Base-by-base conservation (phyloP, 306 rosid genomes). In the Dalbergia cultrata region DNA sequence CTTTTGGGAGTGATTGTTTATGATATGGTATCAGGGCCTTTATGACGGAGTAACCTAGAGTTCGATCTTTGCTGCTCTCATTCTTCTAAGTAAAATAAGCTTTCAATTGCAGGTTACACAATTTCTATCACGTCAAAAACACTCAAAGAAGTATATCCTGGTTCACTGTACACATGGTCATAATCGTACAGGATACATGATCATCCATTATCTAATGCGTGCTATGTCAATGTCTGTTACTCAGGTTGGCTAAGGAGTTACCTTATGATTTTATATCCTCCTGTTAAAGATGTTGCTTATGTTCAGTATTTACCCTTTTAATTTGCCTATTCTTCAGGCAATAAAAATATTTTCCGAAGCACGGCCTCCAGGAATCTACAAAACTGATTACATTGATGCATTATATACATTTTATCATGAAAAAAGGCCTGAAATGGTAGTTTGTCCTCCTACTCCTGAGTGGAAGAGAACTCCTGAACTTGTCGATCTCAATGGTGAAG, bases 161-260 rank as follows among this genome's bases (percentile, higher is more conserved):
- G 99, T 96, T 81, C 99, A 96, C 67, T 96, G 99, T 84, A 96
- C 99, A 4, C 98, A 96, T 75, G 98, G 99, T 57, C 98, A 93
- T 89, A 96, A 96, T 87, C 99, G 98, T 59, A 96, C 99, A 33
- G 98, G 99, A 80, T 96, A 90, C 85, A 96, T 96, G 99, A 89
- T 96, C 77, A 79, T 93, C 77, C 94, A 92, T 83, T 96, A 89
- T 84, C 91, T 96, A 52, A 90, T 93, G 99, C 99, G 99, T 63
- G 72, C 91, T 7, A 86, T 37, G 63, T 82, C 87, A 74, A 85
- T 89, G 82, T 89, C 99, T 35, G 97, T 93, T 77, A 82, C 90
- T 33, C 92, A 96, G 99, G 99, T 96, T 41, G 71, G 89, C 82
- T 78, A 37, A 63, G 64, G 61, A 67, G 80, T 75, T 66, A 62